These are phyloP conservation scores for Rubroboletus satanas DNA, from an alignment of 768 basidiomycete species.

Conservation along the genomic window DNA sequence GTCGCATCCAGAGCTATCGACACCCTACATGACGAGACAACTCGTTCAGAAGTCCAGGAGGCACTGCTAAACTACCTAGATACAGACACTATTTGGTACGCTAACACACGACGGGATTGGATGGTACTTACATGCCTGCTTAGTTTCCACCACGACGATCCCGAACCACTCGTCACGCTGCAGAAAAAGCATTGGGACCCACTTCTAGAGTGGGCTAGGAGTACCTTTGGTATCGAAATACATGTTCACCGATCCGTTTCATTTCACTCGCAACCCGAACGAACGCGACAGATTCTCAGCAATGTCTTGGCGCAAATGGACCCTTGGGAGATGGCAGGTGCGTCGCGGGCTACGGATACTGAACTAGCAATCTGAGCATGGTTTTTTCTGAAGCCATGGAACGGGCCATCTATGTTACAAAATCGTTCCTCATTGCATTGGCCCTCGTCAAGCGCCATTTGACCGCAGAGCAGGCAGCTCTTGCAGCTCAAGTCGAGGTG, in stretches of 20 bases:
- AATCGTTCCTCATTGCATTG: constrained; percentile 86
- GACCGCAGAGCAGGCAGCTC: constrained; percentile 78
- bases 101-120: neutral
- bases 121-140: neutral
- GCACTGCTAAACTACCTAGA: constrained; percentile 82
- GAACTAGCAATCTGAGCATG: neutral
- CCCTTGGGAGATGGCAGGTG: constrained; percentile 87
- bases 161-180: constrained; percentile 67
- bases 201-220: constrained; percentile 71
- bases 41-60: constrained; percentile 58
- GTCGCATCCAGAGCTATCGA: constrained; percentile 89
- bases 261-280: constrained; percentile 62
- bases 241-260: constrained; percentile 69
- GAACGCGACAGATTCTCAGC: constrained; percentile 59
- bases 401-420: constrained; percentile 81
- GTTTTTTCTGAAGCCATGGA: constrained; percentile 66
- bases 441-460: constrained; percentile 76
- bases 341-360: constrained; percentile 23
- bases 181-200: constrained; percentile 89
- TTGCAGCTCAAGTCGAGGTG: constrained; percentile 89
- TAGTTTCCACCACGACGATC: constrained; percentile 82
- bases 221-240: constrained; percentile 65
- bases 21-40: constrained; percentile 53
- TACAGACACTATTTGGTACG: constrained; percentile 90
- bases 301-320: constrained; percentile 61